These are phyloP conservation scores for Cucurbita ficifolia DNA, from an alignment of 306 rosid species.

Conservation along the genomic window DNA sequence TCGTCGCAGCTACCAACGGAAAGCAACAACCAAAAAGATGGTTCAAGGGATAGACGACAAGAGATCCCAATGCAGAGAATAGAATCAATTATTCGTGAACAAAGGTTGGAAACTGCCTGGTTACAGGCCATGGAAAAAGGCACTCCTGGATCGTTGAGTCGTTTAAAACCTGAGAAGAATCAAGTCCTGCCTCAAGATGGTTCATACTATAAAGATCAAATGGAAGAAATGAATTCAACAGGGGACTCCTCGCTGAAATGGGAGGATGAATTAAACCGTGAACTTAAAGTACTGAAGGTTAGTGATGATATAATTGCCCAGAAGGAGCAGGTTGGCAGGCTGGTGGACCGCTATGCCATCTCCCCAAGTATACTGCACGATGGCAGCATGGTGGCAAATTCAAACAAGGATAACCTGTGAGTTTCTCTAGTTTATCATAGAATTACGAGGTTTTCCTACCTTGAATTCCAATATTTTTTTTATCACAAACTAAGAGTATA, in stretches of 20 bases:
- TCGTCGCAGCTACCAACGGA: slow-evolving; percentile 47
- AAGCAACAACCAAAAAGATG: slow-evolving; percentile 27
- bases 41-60: slow-evolving; percentile 29
- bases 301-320: slow-evolving; percentile 42
- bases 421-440: slow-evolving; percentile 21
- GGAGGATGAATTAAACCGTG: slow-evolving; percentile 53
- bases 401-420: slow-evolving; percentile 70
- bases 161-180: slow-evolving; percentile 78
- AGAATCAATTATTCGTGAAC: slow-evolving; percentile 88
- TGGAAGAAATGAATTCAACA: slow-evolving; percentile 40
- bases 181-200: slow-evolving; percentile 90
- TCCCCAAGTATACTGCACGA: slow-evolving; percentile 90
- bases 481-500: not conserved
- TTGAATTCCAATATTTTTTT: not conserved
- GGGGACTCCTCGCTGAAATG: slow-evolving; percentile 48
- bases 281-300: slow-evolving; percentile 33
- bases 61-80: slow-evolving; percentile 82
- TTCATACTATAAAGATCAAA: slow-evolving; percentile 34
- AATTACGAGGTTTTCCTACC: not conserved
- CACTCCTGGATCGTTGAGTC: slow-evolving; percentile 72
- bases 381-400: slow-evolving; percentile 37
- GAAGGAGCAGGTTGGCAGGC: slow-evolving; percentile 50
- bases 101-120: slow-evolving; percentile 95
- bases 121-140: slow-evolving; percentile 79
- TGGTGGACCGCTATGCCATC: slow-evolving; percentile 47